Evolutionary conservation across 2,329 filamentous ascomycete species (phyloP).

Genomic region (Microsporum ferrugineum): DNA sequence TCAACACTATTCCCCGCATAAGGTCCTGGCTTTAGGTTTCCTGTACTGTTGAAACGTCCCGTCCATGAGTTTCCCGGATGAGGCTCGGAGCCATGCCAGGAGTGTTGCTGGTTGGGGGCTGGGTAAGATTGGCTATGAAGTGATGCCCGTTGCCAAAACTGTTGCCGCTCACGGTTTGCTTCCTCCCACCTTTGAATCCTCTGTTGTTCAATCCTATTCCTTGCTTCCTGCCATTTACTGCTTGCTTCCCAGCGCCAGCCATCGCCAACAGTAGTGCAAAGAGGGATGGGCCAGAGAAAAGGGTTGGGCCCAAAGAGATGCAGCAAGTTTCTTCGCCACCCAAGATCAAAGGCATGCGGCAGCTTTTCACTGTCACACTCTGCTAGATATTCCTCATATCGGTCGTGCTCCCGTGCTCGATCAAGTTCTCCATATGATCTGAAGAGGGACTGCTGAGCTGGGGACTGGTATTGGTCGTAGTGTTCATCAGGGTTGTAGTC

Average conservation of each 20-base stretch:
- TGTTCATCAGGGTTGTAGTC: constrained; percentile 14
- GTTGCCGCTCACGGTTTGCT: constrained; percentile 24
- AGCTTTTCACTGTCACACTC: constrained; percentile 79
- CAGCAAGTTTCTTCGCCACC: constrained; percentile 63
- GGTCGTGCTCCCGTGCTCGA: constrained; percentile 50
- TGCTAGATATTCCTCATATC: constrained; percentile 73
- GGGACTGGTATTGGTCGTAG: constrained; percentile 23
- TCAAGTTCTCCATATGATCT: constrained; percentile 47
- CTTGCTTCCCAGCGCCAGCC: constrained; percentile 92
- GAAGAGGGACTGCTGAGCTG: constrained; percentile 36
- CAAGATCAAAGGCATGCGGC: constrained; percentile 87
- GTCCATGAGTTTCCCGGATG: background rate
- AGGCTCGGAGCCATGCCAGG: background rate
- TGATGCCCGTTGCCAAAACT: constrained; percentile 7
- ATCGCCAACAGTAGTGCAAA: constrained; percentile 78
- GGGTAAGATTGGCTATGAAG: background rate
- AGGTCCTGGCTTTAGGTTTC: background rate
- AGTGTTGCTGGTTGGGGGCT: background rate
- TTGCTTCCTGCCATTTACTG: constrained; percentile 61
- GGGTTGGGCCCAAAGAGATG: constrained; percentile 71
- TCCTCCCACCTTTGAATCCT: constrained; percentile 20
- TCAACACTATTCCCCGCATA: background rate
- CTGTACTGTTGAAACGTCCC: background rate
- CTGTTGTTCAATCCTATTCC: constrained; percentile 46
- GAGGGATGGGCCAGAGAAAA: constrained; percentile 64